Base-by-base conservation (phyloP, 805 yeast genomes). In the Yarrowia keelungensis region DNA sequence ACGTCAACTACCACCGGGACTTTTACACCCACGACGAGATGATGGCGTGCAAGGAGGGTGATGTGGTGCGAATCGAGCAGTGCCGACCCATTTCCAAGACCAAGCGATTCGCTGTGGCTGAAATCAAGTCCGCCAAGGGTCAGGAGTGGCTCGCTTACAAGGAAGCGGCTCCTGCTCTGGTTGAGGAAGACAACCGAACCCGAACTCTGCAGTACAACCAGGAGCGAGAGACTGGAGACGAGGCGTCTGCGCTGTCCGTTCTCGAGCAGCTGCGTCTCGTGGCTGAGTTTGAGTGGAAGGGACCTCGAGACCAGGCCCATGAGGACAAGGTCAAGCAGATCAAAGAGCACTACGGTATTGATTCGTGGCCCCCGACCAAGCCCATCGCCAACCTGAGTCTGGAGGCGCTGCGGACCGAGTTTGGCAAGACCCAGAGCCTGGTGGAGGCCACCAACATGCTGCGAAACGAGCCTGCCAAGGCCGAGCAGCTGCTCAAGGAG, bases 11-110 rank as follows among this genome's bases (percentile, higher is more conserved):
- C 75, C 86, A 92, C 81, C 90, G 89, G 75, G 96, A 91, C 75
- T 92, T 86, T 78, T 80, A 94, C 70, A 98, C 92, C 16, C 99
- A 94, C 78, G 99, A 94, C 78, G 97, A 94, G 80, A 92, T 91
- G 38, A 88, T 91, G 75, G 84, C 92, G 66, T 91, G 97, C 74
- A 89, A 92, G 76, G 97, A 92, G 77, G 99, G 99, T 54, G 99
- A 94, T 81, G 82, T 94, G 71, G 98, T 95, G 15, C 87, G 98
- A 79, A 91, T 94, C 69, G 97, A 94, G 79, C 79, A 79, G 71
- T 86, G 91, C 43, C 89, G 97, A 72, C 97, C 97, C 50, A 79
- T 92, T 50, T 88, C 97, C 16, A 85, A 93, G 16, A 83, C 88
- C 70, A 94, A 94, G 79, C 86, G 84, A 71, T 94, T 94, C 81